phyloP scores from a whole-genome alignment of 2,329 filamentous ascomycete genomes.

The Cladosporium halotolerans region DNA sequence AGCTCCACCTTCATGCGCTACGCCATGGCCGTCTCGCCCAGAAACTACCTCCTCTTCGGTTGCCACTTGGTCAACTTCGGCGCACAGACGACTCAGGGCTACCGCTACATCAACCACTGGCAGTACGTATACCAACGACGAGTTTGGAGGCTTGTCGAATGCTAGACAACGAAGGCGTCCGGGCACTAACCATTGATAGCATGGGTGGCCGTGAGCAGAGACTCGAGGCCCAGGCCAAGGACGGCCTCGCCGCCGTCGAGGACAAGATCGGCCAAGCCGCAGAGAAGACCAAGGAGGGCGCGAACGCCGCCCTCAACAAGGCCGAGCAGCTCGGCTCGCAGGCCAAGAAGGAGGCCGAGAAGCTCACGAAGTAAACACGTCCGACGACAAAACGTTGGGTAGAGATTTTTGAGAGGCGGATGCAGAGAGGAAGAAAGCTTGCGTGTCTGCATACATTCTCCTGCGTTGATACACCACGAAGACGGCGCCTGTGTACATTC shows the following conservation, averaged over 20 bases:
- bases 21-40: slow-evolving; percentile 55
- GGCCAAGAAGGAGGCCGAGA: slow-evolving; percentile 22
- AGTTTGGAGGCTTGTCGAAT: background rate
- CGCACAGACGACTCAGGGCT: slow-evolving; percentile 55
- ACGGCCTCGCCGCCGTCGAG: slow-evolving; percentile 26
- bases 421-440: background rate
- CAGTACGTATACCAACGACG: slow-evolving; percentile 29
- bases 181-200: slow-evolving; percentile 1
- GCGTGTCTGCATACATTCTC: background rate
- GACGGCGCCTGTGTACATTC: background rate
- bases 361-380: slow-evolving; percentile 17
- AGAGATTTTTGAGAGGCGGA: slow-evolving; percentile 3
- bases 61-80: slow-evolving; percentile 61
- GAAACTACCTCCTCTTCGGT: slow-evolving; percentile 63
- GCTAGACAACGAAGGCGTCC: background rate
- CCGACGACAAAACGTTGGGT: background rate
- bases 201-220: slow-evolving; percentile 41
- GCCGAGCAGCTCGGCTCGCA: slow-evolving; percentile 18
- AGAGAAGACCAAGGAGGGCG: slow-evolving; percentile 24
- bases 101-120: slow-evolving; percentile 58
- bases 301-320: slow-evolving; percentile 21
- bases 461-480: background rate
- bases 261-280: slow-evolving; percentile 25
- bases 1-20: slow-evolving; percentile 62
- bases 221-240: slow-evolving; percentile 34